These are phyloP conservation scores for Colletotrichum simmondsii DNA, from an alignment of 2,329 filamentous ascomycete species.

Conservation along the genomic window DNA sequence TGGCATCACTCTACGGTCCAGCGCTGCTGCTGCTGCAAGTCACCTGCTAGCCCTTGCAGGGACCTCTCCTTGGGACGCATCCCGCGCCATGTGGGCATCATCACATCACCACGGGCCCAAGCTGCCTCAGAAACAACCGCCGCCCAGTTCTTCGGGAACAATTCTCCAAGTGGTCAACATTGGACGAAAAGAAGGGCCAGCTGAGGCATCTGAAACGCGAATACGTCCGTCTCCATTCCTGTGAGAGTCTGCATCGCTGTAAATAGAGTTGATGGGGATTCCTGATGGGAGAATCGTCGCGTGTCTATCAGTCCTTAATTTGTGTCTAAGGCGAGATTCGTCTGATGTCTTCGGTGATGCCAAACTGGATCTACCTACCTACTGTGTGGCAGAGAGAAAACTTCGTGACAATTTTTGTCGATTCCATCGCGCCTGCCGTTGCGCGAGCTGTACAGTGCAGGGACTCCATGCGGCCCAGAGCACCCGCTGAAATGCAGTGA, in stretches of 20 bases:
- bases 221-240: conserved; percentile 9
- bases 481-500: neutral
- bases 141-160: conserved; percentile 8
- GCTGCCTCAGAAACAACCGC: conserved; percentile 6
- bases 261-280: neutral
- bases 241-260: neutral
- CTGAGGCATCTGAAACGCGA: conserved; percentile 22
- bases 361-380: neutral
- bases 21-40: conserved; percentile 1
- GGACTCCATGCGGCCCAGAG: neutral
- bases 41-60: conserved; percentile 23
- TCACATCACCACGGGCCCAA: conserved; percentile 18
- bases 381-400: neutral
- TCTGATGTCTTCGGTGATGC: neutral
- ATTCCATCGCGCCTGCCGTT: neutral
- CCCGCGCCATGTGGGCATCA: conserved; percentile 25
- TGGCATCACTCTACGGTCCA: neutral
- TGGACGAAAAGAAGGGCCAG: conserved; percentile 4
- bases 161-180: neutral
- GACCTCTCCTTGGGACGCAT: neutral
- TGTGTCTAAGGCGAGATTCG: neutral
- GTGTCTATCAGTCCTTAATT: neutral
- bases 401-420: neutral
- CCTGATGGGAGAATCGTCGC: neutral
- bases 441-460: conserved; percentile 1